Evolutionary conservation across 176 grass and related monocot genomes (phyloP).

Genomic region (Canna indica): DNA sequence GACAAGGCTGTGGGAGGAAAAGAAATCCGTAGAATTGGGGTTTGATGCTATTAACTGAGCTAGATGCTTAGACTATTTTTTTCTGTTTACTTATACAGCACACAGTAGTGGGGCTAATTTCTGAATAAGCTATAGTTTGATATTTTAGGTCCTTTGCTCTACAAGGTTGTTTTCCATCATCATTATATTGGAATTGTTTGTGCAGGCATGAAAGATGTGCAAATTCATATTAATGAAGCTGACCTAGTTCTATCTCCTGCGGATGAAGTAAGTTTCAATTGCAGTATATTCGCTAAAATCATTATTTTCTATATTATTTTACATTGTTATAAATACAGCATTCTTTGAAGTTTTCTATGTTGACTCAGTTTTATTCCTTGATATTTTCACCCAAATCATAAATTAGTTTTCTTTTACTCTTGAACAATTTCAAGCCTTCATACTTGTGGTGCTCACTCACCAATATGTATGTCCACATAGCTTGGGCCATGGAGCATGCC

Average conservation of each 20-base stretch:
- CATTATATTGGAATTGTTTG: slow-evolving; percentile 31
- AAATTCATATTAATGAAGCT: slow-evolving; percentile 44
- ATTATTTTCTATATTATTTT: too few species aligned
- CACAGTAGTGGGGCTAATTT: neutral
- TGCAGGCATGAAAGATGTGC: slow-evolving; percentile 66
- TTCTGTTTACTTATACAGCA: neutral
- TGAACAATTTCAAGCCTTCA: too few species aligned
- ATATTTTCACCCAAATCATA: too few species aligned
- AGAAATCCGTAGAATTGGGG: neutral
- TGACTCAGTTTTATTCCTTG: too few species aligned
- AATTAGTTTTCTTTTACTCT: too few species aligned
- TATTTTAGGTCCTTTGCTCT: neutral
- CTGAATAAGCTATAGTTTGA: neutral
- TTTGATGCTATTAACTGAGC: neutral
- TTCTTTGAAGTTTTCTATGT: too few species aligned
- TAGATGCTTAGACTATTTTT: neutral
- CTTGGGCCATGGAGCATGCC: too few species aligned
- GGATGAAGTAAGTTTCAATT: slow-evolving; percentile 50
- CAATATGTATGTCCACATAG: too few species aligned
- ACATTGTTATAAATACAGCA: too few species aligned
- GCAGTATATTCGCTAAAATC: too few species aligned
- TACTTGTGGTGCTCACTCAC: too few species aligned
- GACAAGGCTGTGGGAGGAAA: neutral
- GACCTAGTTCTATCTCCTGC: slow-evolving; percentile 40
- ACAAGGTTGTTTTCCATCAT: neutral